Evolutionary conservation across 192 early-diverging fungal genomes (phyloP).

Genomic region (Backusella luteola): DNA sequence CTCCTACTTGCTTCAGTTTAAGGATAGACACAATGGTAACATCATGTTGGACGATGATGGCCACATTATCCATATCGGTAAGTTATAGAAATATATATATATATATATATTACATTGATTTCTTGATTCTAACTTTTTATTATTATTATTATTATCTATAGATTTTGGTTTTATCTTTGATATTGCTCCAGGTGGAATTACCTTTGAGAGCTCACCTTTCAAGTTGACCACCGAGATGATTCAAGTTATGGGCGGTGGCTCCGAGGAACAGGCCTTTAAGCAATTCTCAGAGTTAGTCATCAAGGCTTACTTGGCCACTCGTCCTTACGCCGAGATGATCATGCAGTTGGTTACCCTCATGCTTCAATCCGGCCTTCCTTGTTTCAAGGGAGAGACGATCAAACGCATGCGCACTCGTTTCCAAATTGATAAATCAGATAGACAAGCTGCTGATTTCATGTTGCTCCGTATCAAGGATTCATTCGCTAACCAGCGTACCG

Average conservation of each 20-base stretch:
- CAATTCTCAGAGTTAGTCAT: slow-evolving; percentile 90
- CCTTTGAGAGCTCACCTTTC: slow-evolving; percentile 95
- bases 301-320: slow-evolving; percentile 86
- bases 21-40: slow-evolving; percentile 99
- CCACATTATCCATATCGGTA: slow-evolving; percentile 95
- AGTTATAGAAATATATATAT: background rate
- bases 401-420: slow-evolving; percentile 82
- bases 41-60: slow-evolving; percentile 98
- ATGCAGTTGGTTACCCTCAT: slow-evolving; percentile 88
- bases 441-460: slow-evolving; percentile 96
- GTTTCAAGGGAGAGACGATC: slow-evolving; percentile 97
- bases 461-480: slow-evolving; percentile 82
- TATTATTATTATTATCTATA: slow-evolving; percentile 19
- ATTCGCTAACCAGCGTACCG: slow-evolving; percentile 90
- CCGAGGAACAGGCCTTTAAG: slow-evolving; percentile 75
- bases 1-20: slow-evolving; percentile 94
- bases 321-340: slow-evolving; percentile 92
- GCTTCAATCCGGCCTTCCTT: slow-evolving; percentile 95
- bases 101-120: background rate
- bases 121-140: background rate
- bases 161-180: slow-evolving; percentile 99
- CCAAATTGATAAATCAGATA: slow-evolving; percentile 86
- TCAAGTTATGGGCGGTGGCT: slow-evolving; percentile 91
- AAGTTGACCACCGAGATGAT: slow-evolving; percentile 98
- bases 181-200: slow-evolving; percentile 97